These are phyloP conservation scores for Ceratorhiza oryzae-sativae DNA, from an alignment of 1,284 basidiomycete species.

Conservation along the genomic window DNA sequence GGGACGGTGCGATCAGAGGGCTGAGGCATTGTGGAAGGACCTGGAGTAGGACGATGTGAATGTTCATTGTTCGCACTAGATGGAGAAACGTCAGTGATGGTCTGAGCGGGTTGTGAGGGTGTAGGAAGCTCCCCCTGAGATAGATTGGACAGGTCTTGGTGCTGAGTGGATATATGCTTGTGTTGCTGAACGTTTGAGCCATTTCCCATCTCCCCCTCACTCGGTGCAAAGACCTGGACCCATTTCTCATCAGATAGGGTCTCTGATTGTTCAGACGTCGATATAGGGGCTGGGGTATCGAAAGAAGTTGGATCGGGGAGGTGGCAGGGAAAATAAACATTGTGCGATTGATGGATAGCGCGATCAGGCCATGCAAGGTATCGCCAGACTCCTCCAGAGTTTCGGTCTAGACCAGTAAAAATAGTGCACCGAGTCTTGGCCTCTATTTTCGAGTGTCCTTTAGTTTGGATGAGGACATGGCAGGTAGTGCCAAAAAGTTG, in stretches of 20 bases:
- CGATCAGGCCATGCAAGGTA: constrained; percentile 15
- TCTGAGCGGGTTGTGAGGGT: not conserved
- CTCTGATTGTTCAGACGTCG: not conserved
- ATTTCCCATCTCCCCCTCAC: constrained; percentile 20
- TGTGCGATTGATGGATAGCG: not conserved
- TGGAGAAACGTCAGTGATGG: too few relatives aligned
- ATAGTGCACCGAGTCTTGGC: constrained; percentile 3
- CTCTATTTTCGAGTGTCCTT: not conserved
- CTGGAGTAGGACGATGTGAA: not conserved
- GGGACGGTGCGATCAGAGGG: not conserved
- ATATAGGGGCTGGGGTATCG: not conserved
- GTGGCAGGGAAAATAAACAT: constrained; percentile 14
- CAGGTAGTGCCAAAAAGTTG: constrained; percentile 23
- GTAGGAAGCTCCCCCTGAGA: not conserved
- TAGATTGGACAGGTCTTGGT: not conserved
- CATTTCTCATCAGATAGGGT: not conserved
- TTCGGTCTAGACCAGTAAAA: constrained; percentile 12
- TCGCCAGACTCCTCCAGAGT: constrained; percentile 17
- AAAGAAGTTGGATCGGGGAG: constrained; percentile 8
- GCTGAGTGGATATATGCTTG: constrained; percentile 4
- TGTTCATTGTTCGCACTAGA: not conserved
- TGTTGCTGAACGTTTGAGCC: not conserved
- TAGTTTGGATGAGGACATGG: constrained; percentile 3
- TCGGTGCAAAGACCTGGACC: not conserved
- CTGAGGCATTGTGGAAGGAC: not conserved